A percentile compares a stretch with the other conserved stretches of the same genome.
Evolutionary conservation across 148 eudicot genomes (phyloP).

Genomic region (Spergularia bocconei): DNA sequence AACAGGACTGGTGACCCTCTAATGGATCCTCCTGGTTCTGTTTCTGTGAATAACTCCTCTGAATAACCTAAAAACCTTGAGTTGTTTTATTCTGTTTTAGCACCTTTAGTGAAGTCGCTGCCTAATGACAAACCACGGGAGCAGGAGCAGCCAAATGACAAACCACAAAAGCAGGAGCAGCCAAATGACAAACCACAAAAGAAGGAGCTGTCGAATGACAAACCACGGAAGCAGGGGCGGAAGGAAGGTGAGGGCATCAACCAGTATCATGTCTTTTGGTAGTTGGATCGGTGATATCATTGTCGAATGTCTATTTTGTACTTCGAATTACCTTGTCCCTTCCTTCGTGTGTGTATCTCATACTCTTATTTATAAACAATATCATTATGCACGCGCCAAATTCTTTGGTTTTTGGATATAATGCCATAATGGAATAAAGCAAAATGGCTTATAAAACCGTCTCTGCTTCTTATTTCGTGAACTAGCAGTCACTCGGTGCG

Average conservation of each 20-base stretch:
- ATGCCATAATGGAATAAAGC: too few relatives aligned
- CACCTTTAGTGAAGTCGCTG: constrained; percentile 44
- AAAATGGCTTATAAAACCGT: too few relatives aligned
- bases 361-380: too few relatives aligned
- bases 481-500: too few relatives aligned
- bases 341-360: background rate
- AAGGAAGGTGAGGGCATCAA: constrained; percentile 48
- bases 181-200: constrained; percentile 42
- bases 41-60: background rate
- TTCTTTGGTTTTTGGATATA: too few relatives aligned
- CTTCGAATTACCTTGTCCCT: background rate
- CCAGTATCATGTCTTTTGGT: background rate
- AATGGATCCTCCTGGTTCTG: background rate
- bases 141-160: constrained; percentile 26
- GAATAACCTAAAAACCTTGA: background rate
- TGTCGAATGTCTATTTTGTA: background rate
- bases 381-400: too few relatives aligned
- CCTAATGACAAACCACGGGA: constrained; percentile 20
- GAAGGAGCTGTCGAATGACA: too few relatives aligned
- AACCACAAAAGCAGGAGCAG: background rate
- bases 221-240: constrained; percentile 49
- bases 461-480: background rate
- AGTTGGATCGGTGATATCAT: background rate
- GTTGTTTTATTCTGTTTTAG: constrained; percentile 20
- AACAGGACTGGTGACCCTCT: background rate